These are phyloP conservation scores for Amanita fuliginea DNA, from an alignment of 768 basidiomycete genomes.

Conservation along the genomic window DNA sequence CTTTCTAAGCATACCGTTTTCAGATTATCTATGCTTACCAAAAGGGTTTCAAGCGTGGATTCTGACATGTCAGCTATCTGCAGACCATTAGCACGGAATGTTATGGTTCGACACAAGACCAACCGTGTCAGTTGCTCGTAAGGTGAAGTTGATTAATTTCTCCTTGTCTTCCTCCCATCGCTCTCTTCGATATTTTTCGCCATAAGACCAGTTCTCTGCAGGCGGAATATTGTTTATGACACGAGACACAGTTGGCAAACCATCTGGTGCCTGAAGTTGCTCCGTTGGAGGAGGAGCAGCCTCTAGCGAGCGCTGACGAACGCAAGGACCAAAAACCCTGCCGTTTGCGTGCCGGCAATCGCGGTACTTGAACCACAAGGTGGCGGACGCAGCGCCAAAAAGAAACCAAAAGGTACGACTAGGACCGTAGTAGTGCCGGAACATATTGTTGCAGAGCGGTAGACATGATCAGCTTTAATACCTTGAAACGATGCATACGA, in stretches of 20 bases:
- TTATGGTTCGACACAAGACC: slow-evolving; percentile 9
- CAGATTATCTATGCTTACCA: slow-evolving; percentile 44
- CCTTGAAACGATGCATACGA: background rate
- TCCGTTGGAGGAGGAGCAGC: slow-evolving; percentile 4
- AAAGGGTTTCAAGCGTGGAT: slow-evolving; percentile 50
- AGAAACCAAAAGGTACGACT: slow-evolving; percentile 62
- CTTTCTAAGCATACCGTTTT: slow-evolving; percentile 35
- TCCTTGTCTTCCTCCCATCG: slow-evolving; percentile 39
- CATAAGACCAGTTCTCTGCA: slow-evolving; percentile 9
- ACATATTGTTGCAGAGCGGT: background rate
- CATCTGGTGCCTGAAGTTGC: slow-evolving; percentile 2
- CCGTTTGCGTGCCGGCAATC: slow-evolving; percentile 17
- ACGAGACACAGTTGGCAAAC: slow-evolving; percentile 11
- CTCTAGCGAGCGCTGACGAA: slow-evolving; percentile 10
- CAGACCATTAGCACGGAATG: background rate
- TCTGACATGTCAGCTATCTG: slow-evolving; percentile 61
- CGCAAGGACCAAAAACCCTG: slow-evolving; percentile 21
- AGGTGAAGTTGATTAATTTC: slow-evolving; percentile 30
- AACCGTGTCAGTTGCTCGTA: slow-evolving; percentile 41
- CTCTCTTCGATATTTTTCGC: slow-evolving; percentile 14
- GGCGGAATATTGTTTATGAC: slow-evolving; percentile 18
- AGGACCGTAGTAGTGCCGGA: slow-evolving; percentile 20
- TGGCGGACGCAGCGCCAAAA: slow-evolving; percentile 40
- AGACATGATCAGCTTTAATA: background rate
- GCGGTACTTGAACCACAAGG: slow-evolving; percentile 30